These are phyloP conservation scores for Rhodotorula mucilaginosa DNA, from an alignment of 1,284 basidiomycete genomes.

Conservation along the genomic window DNA sequence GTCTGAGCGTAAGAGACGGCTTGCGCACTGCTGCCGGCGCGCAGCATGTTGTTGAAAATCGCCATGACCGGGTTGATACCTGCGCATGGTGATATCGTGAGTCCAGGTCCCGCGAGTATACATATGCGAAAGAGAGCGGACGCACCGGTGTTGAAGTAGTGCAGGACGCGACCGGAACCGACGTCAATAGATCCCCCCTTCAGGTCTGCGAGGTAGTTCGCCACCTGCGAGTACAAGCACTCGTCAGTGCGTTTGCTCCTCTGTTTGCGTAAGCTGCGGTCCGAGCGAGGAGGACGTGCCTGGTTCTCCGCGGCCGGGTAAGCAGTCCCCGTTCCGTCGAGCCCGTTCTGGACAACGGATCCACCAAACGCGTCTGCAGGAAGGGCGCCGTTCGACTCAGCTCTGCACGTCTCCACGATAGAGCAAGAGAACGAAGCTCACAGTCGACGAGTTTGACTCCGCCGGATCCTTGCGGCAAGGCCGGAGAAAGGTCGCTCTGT, in stretches of 20 bases:
- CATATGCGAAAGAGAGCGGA: background rate
- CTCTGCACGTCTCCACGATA: no score
- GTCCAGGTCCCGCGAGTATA: background rate
- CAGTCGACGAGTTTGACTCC: constrained; percentile 21
- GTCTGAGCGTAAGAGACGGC: constrained; percentile 20
- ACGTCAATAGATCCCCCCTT: constrained; percentile 1
- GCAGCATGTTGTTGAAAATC: constrained; percentile 30
- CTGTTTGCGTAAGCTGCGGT: no score
- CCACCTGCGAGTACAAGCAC: constrained; percentile 2
- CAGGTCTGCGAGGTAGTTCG: constrained; percentile 29
- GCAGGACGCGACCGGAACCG: constrained; percentile 25
- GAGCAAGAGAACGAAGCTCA: background rate
- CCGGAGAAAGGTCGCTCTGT: background rate
- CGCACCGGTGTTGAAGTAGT: constrained; percentile 35
- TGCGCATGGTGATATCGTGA: background rate
- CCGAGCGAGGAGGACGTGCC: background rate
- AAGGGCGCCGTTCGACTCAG: background rate
- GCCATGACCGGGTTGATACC: constrained; percentile 37
- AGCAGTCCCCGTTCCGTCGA: constrained; percentile 16
- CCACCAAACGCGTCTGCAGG: constrained; percentile 37
- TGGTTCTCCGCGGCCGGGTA: constrained; percentile 31
- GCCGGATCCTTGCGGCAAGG: constrained; percentile 6
- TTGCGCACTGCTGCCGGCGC: background rate
- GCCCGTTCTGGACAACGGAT: constrained; percentile 28
- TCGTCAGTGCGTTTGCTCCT: background rate